phyloP scores from a whole-genome alignment of 805 yeast species.

The Metschnikowia lochheadii region DNA sequence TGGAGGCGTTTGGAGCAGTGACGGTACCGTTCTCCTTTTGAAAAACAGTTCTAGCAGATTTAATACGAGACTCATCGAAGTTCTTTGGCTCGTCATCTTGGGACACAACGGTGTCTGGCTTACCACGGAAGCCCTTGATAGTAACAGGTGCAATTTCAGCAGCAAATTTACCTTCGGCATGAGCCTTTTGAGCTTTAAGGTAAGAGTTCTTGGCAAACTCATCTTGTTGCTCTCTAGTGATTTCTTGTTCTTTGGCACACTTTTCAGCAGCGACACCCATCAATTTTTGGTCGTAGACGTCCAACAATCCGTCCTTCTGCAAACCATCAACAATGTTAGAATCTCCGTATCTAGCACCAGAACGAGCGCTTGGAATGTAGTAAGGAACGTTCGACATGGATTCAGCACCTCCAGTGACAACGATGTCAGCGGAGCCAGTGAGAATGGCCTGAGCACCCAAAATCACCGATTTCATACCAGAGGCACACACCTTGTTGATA shows the following conservation, averaged over 20 bases:
- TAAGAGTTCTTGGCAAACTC: slow-evolving; percentile 81
- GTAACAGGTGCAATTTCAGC: slow-evolving; percentile 83
- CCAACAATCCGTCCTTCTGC: slow-evolving; percentile 87
- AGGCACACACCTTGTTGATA: slow-evolving; percentile 95
- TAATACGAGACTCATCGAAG: slow-evolving; percentile 72
- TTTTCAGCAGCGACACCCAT: slow-evolving; percentile 99
- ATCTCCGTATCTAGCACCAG: slow-evolving; percentile 89
- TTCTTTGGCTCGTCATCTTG: slow-evolving; percentile 83
- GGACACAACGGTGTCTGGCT: slow-evolving; percentile 69
- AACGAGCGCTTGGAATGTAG: slow-evolving; percentile 80
- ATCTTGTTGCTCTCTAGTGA: slow-evolving; percentile 87
- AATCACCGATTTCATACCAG: slow-evolving; percentile 89
- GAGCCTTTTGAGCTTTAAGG: slow-evolving; percentile 80
- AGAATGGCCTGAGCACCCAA: slow-evolving; percentile 86
- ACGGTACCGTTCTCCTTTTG: slow-evolving; percentile 92
- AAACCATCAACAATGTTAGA: slow-evolving; percentile 77
- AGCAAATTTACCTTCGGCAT: slow-evolving; percentile 73
- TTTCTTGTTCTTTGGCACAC: slow-evolving; percentile 77
- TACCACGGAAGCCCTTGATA: slow-evolving; percentile 82
- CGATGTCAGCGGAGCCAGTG: slow-evolving; percentile 87
- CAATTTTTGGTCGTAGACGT: slow-evolving; percentile 81
- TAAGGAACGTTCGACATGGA: slow-evolving; percentile 96
- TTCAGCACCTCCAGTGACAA: slow-evolving; percentile 97
- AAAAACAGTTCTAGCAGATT: slow-evolving; percentile 89
- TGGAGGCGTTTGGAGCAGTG: slow-evolving; percentile 96